A percentile compares a stretch with the other conserved stretches of the same genome.
Evolutionary conservation across 1,284 basidiomycete species (phyloP).

Genomic region (Pseudozyma hubeiensis): DNA sequence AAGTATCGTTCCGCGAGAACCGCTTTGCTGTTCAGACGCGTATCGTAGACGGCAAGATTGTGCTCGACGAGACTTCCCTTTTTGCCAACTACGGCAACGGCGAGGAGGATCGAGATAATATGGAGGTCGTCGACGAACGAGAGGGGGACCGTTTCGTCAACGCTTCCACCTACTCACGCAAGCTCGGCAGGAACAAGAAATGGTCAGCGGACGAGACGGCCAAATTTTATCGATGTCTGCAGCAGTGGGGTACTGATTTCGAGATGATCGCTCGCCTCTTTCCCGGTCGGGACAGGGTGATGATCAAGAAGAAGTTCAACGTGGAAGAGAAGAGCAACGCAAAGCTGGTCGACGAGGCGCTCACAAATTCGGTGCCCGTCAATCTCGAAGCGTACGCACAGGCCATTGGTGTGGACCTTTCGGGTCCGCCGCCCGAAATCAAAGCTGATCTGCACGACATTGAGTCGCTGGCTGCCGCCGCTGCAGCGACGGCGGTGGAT

Average conservation of each 20-base stretch:
- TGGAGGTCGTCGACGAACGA: slow-evolving; percentile 84
- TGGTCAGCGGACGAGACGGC: slow-evolving; percentile 89
- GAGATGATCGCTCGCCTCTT: slow-evolving; percentile 87
- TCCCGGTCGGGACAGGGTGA: slow-evolving; percentile 84
- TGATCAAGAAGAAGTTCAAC: slow-evolving; percentile 91
- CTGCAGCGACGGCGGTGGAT: slow-evolving; percentile 6
- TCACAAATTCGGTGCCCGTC: slow-evolving; percentile 57
- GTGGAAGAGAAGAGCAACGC: slow-evolving; percentile 84
- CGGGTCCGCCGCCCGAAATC: slow-evolving; percentile 64
- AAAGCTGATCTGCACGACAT: slow-evolving; percentile 42
- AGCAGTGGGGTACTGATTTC: slow-evolving; percentile 90
- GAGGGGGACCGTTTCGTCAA: slow-evolving; percentile 79
- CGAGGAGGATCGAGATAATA: slow-evolving; percentile 74
- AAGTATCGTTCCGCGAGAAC: slow-evolving; percentile 60
- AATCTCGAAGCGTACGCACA: slow-evolving; percentile 64
- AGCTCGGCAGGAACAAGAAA: slow-evolving; percentile 73
- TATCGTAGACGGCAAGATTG: slow-evolving; percentile 69
- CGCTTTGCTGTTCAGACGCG: slow-evolving; percentile 67
- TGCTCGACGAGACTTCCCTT: slow-evolving; percentile 68
- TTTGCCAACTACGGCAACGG: slow-evolving; percentile 64
- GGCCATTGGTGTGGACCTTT: slow-evolving; percentile 63
- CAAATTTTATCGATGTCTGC: slow-evolving; percentile 82
- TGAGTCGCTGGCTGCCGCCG: slow-evolving; percentile 11
- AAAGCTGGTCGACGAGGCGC: slow-evolving; percentile 57
- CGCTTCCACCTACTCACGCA: slow-evolving; percentile 82